Conservation (phyloP, 2,329 filamentous ascomycete genomes). For the Xylaria sp. region DNA sequence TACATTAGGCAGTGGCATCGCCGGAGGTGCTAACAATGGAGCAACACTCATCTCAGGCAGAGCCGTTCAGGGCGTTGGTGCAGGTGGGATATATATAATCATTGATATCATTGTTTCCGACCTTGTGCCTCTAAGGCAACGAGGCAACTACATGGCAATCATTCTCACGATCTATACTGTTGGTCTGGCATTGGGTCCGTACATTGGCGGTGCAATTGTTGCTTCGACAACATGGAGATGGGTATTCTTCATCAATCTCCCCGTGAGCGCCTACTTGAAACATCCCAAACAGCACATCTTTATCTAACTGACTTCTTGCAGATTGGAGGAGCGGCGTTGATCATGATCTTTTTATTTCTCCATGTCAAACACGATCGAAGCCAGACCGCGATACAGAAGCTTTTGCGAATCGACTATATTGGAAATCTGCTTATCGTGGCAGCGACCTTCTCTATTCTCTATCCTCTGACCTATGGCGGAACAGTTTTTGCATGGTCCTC, state of each 20-base stretch:
- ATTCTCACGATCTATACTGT: conserved; percentile 14
- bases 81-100: conserved; percentile 36
- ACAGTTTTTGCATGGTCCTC: conserved; percentile 25
- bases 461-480: conserved; percentile 34
- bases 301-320: not conserved
- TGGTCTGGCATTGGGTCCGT: conserved; percentile 8
- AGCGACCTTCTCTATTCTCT: conserved; percentile 33
- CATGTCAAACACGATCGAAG: conserved; percentile 23
- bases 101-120: conserved; percentile 22
- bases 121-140: conserved; percentile 15
- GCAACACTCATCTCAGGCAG: conserved; percentile 54
- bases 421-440: conserved; percentile 10
- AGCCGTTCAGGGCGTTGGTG: conserved; percentile 56
- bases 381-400: not conserved
- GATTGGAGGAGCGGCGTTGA: conserved; percentile 45
- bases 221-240: conserved; percentile 51
- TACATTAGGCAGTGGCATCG: conserved; percentile 57
- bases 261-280: conserved; percentile 23
- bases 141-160: conserved; percentile 14
- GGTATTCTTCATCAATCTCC: conserved; percentile 54
- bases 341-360: conserved; percentile 49
- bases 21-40: conserved; percentile 53
- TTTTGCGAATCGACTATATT: conserved; percentile 8
- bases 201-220: conserved; percentile 42
- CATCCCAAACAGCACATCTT: not conserved